phyloP scores from a whole-genome alignment of 139 green algal species.

The Chlorella sp. region DNA sequence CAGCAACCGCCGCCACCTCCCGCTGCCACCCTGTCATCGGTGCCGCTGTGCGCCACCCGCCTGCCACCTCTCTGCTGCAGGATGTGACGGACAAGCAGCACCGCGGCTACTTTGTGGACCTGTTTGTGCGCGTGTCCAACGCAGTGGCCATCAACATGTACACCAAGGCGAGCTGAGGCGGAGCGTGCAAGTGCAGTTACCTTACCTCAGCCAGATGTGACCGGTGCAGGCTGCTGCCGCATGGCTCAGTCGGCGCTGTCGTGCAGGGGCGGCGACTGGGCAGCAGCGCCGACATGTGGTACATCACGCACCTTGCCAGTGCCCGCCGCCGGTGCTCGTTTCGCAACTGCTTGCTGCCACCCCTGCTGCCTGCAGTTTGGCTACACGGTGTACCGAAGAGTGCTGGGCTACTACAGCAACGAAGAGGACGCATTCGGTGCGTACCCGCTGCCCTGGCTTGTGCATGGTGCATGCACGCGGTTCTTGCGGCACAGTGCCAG shows the following conservation, averaged over 20 bases:
- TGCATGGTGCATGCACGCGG: background rate
- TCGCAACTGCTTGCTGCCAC: background rate
- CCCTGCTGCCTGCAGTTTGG: constrained; percentile 72
- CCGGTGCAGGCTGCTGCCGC: too few relatives aligned
- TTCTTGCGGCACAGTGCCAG: background rate
- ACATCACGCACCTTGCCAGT: too few relatives aligned
- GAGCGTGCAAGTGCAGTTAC: too few relatives aligned
- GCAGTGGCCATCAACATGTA: constrained; percentile 95
- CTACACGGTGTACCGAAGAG: constrained; percentile 91
- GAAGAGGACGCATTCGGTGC: constrained; percentile 91
- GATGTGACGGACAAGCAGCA: constrained; percentile 78
- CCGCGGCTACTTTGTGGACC: constrained; percentile 97
- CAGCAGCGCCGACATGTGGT: too few relatives aligned
- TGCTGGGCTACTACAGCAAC: constrained; percentile 91
- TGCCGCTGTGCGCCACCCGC: too few relatives aligned
- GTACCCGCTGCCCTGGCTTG: background rate
- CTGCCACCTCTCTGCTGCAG: background rate
- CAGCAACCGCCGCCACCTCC: too few relatives aligned
- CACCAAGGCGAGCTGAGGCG: constrained; percentile 54
- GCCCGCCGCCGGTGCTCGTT: too few relatives aligned
- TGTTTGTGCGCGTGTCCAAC: constrained; percentile 97
- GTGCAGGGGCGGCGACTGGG: too few relatives aligned
- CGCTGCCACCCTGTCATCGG: too few relatives aligned
- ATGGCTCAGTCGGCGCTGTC: too few relatives aligned
- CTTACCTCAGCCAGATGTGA: too few relatives aligned